These are phyloP conservation scores for Primulina tabacum DNA, from an alignment of 257 asterid species.

Conservation along the genomic window DNA sequence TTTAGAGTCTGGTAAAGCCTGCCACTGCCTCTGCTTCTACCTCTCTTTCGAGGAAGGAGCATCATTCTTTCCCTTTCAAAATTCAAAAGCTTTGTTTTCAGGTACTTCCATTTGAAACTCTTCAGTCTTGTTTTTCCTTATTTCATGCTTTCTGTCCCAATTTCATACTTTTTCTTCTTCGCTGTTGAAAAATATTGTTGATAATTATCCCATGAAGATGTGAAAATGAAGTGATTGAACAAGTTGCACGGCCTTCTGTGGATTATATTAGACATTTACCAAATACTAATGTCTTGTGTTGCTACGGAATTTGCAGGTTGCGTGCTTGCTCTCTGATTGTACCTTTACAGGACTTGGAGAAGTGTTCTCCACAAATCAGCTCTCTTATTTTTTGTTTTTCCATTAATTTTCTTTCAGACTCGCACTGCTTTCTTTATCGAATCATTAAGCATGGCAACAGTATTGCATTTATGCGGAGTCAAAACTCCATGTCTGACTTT, in stretches of 20 bases:
- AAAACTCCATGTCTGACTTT: conserved; percentile 33
- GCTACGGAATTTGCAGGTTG: conserved; percentile 23
- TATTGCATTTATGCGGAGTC: conserved; percentile 49
- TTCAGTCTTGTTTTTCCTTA: not conserved
- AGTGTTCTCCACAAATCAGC: too few species aligned
- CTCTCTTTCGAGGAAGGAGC: too few species aligned
- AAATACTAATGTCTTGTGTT: not conserved
- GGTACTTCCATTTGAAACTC: too few species aligned
- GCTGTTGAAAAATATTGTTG: too few species aligned
- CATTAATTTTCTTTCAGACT: not conserved
- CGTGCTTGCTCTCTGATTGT: conserved; percentile 16
- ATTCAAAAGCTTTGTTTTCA: too few species aligned
- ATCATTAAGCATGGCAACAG: conserved; percentile 38
- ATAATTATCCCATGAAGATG: not conserved
- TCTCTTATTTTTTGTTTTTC: conserved; percentile 4
- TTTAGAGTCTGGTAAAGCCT: too few species aligned
- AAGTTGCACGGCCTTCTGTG: too few species aligned
- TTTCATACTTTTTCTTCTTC: not conserved
- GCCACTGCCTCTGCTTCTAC: too few species aligned
- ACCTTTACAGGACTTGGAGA: not conserved
- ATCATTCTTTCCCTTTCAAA: too few species aligned
- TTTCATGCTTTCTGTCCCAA: not conserved
- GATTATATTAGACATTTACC: too few species aligned
- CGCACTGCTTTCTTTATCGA: not conserved
- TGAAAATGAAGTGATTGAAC: too few species aligned